Percentiles rank a stretch among this genome's conserved stretches.
Conservation (phyloP, 73 alveolate species). For the Tetrahymena elliotti region DNA sequence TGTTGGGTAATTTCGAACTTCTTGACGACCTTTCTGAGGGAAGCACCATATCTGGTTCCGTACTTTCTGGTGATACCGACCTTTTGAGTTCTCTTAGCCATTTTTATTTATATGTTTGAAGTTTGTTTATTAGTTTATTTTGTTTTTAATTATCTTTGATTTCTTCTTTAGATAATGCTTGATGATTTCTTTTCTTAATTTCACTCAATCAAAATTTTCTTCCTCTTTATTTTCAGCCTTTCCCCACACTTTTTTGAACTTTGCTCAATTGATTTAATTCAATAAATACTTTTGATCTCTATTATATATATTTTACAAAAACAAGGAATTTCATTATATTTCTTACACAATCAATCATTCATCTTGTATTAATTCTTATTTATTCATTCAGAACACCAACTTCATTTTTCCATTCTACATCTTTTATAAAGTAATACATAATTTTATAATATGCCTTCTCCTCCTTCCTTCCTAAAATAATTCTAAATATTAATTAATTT, state of each 20-base stretch:
- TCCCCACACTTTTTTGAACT: conserved; percentile 1
- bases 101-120: conserved; percentile 16
- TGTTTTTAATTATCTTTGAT: background rate
- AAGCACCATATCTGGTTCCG: conserved; percentile 94
- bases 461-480: no score
- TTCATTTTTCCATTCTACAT: no score
- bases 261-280: background rate
- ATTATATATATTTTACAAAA: background rate
- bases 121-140: background rate
- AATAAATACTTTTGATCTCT: background rate
- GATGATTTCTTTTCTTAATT: background rate
- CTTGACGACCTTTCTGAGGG: conserved; percentile 88
- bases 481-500: no score
- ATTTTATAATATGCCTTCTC: no score
- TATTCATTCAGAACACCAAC: background rate
- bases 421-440: no score
- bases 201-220: background rate
- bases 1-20: conserved; percentile 87
- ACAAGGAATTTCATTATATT: background rate
- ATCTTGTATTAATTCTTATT: background rate
- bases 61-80: conserved; percentile 95
- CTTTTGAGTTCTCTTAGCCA: conserved; percentile 95
- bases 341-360: background rate
- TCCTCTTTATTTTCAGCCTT: conserved; percentile 1
- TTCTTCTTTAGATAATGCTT: background rate